Base-by-base conservation (phyloP, 2,329 filamentous ascomycete genomes). In the Penicillium decumbens region DNA sequence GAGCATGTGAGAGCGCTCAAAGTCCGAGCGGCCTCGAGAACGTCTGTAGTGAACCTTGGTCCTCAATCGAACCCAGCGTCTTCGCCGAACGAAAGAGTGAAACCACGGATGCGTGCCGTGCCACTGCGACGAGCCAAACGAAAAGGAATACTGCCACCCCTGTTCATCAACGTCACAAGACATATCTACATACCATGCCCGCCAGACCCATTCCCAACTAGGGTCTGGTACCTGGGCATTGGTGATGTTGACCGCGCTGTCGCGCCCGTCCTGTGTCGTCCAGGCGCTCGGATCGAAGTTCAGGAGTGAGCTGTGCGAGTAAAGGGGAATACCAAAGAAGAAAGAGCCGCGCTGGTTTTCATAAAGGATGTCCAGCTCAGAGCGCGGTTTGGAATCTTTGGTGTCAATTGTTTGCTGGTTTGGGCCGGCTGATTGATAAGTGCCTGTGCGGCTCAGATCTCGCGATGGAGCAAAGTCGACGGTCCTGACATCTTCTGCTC, bases 81-180 rank as follows among this genome's bases (percentile, higher is more conserved):
- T 80, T 58, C 93, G 78, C 30, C 93, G 80, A n/a, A 96, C 93
- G 65, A 92, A 98, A 1, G 89, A 95, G 67, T 91, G 92, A 71
- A 89, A 95, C 91, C 92, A 97, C 24, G 83, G 86, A 65, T 86
- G 83, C 15, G 88, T 87, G 3, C 85, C 85, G 69, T 98, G 93
- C 93, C 93, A 98, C 2, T 83, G 82, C 57, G 87, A 89, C 37
- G 79, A 82, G 56, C 77, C 76, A 65, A 97, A 98, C 57, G 88
- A 85, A 66, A 96, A 90, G 13, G 89, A 93, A 71, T 98, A 98
- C 66, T 95, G 87, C 93, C 93, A 98, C 3, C 93, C 93, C 55
- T 92, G 88, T 54, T 92, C 86, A 63, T 97, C 93, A 9, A 88
- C 83, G 51, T 87, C 85, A 2, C 86, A 81, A n/a, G 75, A 92